phyloP scores from a whole-genome alignment of 768 basidiomycete species.

The Calvatia gigantea region DNA sequence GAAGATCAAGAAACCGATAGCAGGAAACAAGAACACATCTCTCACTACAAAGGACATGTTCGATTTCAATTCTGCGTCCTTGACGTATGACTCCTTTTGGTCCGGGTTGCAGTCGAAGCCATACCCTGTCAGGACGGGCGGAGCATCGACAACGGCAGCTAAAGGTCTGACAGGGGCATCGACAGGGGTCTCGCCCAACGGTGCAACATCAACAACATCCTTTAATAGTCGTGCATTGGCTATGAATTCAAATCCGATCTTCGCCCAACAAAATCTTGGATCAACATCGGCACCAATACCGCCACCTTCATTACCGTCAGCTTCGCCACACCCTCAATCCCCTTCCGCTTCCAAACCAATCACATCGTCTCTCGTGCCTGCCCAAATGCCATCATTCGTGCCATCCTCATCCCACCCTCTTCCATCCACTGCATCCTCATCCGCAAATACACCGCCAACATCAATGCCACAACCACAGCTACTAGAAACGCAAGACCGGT shows the following conservation, averaged over 20 bases:
- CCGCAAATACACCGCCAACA: not conserved
- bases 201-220: not conserved
- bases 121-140: not conserved
- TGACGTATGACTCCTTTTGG: slow-evolving; percentile 12
- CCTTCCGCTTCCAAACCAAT: not conserved
- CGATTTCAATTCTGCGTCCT: not conserved
- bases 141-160: not conserved
- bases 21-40: not conserved
- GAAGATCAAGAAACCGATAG: not conserved
- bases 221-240: too few relatives aligned
- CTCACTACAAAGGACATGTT: slow-evolving; percentile 5
- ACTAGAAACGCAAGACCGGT: not conserved
- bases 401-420: not conserved
- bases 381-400: not conserved
- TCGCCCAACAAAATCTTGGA: not conserved
- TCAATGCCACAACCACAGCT: not conserved
- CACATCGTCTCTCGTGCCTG: not conserved
- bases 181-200: not conserved
- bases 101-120: slow-evolving; percentile 9
- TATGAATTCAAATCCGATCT: too few relatives aligned
- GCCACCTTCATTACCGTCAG: not conserved
- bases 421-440: not conserved
- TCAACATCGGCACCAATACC: not conserved
- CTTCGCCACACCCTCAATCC: not conserved
- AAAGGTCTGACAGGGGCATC: not conserved